Evolutionary conservation across 257 asterid species (phyloP), one percentile per base, ranked within the genome.

Genomic region (Eucommia ulmoides): DNA sequence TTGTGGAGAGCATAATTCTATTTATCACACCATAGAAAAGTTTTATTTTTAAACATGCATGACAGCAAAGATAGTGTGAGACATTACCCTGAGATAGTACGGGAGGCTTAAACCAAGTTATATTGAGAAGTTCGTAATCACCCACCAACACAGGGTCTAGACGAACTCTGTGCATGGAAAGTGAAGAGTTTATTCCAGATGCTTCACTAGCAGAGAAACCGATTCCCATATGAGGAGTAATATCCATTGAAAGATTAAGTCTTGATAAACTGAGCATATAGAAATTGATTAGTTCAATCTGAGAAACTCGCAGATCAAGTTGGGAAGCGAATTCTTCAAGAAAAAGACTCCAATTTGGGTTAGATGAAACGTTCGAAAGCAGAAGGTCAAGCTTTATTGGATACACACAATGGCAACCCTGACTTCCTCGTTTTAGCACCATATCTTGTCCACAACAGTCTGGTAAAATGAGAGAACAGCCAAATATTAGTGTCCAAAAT

Each of bases 51-150:
- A n/a, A n/a, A n/a, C n/a, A n/a, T n/a, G n/a, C n/a, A n/a, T n/a
- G n/a, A n/a, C n/a, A n/a, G 38, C 38, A 29, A 29, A 29, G 38
- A 6, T 5, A 12, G 12, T 29, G 41, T n/a, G n/a, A n/a, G 12
- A 29, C 6, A 29, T 29, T 29, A 29, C 38, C 38, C 38, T 29
- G 38, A 6, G 12, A 29, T 5, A 12, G 8, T 5, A 12, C 38
- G 6, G 38, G 38, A 21, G 26, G 55, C 53, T 55, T 58, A 65
- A 24, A 61, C 47, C 21, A 49, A 18, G 14, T 42, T 46, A 61
- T 14, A 54, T 59, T 22, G 38, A 29, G 38, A 6, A 29, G 8
- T 29, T 29, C 38, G 12, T 29, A 29, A 12, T 29, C 38, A 29
- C 38, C 38, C 38, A 29, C 38, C 12, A 29, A 5, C 12, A 12